phyloP scores from a whole-genome alignment of 257 asterid genomes.

The Lycium barbarum region DNA sequence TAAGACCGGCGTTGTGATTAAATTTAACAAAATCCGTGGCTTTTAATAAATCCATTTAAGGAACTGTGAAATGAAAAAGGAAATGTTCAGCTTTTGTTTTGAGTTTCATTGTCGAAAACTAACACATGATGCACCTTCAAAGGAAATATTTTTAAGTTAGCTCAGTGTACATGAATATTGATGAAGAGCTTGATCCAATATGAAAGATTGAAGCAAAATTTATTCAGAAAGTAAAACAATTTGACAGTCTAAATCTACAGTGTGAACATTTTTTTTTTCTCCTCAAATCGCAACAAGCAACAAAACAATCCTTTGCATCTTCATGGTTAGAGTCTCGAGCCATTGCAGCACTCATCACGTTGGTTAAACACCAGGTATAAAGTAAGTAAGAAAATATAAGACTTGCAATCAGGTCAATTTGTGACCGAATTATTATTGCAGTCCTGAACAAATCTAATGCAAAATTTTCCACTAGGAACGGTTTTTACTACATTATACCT shows the following conservation, averaged over 20 bases:
- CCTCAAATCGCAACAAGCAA: background rate
- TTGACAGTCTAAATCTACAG: background rate
- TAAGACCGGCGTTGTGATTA: too few relatives aligned
- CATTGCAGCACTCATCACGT: background rate
- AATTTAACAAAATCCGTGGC: background rate
- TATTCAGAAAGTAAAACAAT: background rate
- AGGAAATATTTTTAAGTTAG: too few relatives aligned
- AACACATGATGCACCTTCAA: too few relatives aligned
- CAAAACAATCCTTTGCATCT: background rate
- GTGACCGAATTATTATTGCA: constrained; percentile 22
- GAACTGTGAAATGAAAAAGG: too few relatives aligned
- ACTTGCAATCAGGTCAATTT: constrained; percentile 17
- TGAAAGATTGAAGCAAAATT: background rate
- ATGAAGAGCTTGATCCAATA: too few relatives aligned
- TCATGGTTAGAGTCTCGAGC: background rate
- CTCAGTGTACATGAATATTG: too few relatives aligned
- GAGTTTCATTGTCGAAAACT: background rate
- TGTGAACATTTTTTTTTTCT: background rate
- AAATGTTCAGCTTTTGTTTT: background rate
- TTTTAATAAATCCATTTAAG: background rate
- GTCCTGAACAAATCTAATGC: background rate
- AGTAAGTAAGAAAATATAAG: background rate
- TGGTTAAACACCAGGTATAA: background rate
- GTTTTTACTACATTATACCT: background rate
- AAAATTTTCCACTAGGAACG: background rate